phyloP scores from a whole-genome alignment of 2,329 filamentous ascomycete species.

The Reticulascus tulasneorum region DNA sequence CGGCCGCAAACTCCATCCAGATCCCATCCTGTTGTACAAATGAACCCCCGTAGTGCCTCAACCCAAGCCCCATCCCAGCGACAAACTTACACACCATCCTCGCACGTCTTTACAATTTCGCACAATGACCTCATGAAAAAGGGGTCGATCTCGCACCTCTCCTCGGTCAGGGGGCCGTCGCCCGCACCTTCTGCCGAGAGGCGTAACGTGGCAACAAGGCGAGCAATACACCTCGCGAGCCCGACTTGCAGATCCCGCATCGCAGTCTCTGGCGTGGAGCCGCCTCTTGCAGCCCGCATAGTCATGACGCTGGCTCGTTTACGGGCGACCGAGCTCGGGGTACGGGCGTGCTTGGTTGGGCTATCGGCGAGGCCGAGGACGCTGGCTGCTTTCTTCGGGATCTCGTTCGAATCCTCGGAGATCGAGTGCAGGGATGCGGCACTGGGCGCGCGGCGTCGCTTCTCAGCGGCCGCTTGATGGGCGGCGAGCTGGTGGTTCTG shows the following conservation, averaged over 20 bases:
- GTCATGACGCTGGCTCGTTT: constrained; percentile 10
- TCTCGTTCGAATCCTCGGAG: constrained; percentile 24
- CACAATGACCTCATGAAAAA: constrained; percentile 37
- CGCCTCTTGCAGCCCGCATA: background rate
- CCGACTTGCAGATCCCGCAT: constrained; percentile 45
- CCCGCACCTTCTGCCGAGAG: constrained; percentile 10
- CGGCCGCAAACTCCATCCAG: no score
- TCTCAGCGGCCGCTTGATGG: background rate
- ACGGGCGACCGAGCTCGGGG: constrained; percentile 18
- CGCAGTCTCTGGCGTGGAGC: constrained; percentile 22
- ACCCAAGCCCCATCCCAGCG: no score
- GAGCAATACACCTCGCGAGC: constrained; percentile 45
- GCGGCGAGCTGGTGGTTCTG: constrained; percentile 3
- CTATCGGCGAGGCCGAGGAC: constrained; percentile 41
- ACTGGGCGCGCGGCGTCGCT: constrained; percentile 5
- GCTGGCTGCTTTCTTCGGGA: constrained; percentile 50
- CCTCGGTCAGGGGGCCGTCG: constrained; percentile 4
- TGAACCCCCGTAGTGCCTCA: no score
- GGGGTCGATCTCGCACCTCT: constrained; percentile 27
- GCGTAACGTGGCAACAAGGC: constrained; percentile 45
- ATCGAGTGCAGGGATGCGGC: constrained; percentile 6
- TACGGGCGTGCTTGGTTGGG: no score
- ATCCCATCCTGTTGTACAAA: no score
- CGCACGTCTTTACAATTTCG: constrained; percentile 33
- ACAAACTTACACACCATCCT: no score